Evolutionary conservation across 2,329 filamentous ascomycete species (phyloP).

Genomic region (Fusarium liriodendri): DNA sequence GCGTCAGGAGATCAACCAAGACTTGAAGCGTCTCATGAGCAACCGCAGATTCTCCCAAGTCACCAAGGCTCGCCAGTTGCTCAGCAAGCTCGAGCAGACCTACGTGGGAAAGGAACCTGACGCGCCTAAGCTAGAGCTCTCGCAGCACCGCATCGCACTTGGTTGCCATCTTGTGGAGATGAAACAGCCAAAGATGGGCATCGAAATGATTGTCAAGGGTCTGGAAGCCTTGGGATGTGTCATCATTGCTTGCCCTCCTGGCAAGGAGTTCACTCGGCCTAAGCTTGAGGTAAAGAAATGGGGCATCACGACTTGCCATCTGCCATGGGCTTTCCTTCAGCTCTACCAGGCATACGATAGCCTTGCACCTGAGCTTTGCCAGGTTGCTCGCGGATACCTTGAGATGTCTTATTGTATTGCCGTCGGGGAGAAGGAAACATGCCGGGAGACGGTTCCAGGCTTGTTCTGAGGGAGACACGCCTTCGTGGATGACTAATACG

Average conservation of each 20-base stretch:
- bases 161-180: background rate
- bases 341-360: background rate
- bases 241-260: conserved; percentile 2
- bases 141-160: background rate
- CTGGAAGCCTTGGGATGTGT: conserved; percentile 6
- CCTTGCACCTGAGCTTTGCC: background rate
- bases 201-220: background rate
- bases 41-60: background rate
- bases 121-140: background rate
- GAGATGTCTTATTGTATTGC: background rate
- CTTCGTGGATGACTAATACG: background rate
- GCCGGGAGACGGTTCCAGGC: background rate
- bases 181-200: background rate
- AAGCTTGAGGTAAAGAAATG: conserved; percentile 12
- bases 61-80: conserved; percentile 12
- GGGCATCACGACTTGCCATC: background rate
- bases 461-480: background rate
- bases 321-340: conserved; percentile 1
- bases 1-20: conserved; percentile 22
- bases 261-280: background rate
- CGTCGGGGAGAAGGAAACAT: background rate
- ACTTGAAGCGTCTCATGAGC: conserved; percentile 21
- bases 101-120: conserved; percentile 16
- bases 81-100: conserved; percentile 39
- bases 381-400: background rate